Base-by-base conservation (phyloP, 495 filamentous ascomycete species). In the Evansstolkia leycettana region DNA sequence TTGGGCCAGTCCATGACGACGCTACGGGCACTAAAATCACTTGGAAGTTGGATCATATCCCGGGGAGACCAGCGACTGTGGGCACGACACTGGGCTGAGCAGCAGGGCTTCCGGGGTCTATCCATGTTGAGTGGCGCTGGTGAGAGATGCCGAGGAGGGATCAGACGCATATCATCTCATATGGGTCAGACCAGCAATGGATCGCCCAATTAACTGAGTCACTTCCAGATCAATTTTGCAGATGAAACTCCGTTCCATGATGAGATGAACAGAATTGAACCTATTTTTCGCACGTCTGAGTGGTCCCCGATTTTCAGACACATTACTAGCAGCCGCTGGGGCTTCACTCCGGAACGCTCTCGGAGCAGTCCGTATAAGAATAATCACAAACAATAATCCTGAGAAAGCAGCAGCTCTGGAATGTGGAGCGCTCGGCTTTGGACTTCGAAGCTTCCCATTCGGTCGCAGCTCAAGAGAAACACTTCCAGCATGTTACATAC, bases 111-210 rank as follows among this genome's bases (percentile, higher is more conserved):
- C 12, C 28, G 28, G 28, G 4, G 28, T 15, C 11, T 12, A n/a
- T n/a, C 28, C 24, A 26, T 26, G 24, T 29, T 15, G 5, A 23
- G 20, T 23, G 20, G 20, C 20, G 20, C 20, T 23, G 20, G 20
- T 23, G 20, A 23, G 20, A 23, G 20, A 5, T 23, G 20, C 5
- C 20, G 20, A 9, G n/a, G n/a, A n/a, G 35, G 39, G 41, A 37
- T 37, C 39, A 35, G 39, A 49, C 46, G 45, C 49, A 52, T 45
- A 52, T 48, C 49, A 52, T 46, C 40, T 31, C 26, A 28, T 16
- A 13, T 35, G 33, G 20, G 15, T 31, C 20, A 31, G 41, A 27
- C 28, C 17, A 28, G 16, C 37, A 36, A 17, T 10, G 23, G 31
- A 39, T 41, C 34, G 32, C 16, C 27, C 36, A 47, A 30, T 43